Evolutionary conservation across 2,329 filamentous ascomycete genomes (phyloP).

Genomic region (Xylaria sp.): DNA sequence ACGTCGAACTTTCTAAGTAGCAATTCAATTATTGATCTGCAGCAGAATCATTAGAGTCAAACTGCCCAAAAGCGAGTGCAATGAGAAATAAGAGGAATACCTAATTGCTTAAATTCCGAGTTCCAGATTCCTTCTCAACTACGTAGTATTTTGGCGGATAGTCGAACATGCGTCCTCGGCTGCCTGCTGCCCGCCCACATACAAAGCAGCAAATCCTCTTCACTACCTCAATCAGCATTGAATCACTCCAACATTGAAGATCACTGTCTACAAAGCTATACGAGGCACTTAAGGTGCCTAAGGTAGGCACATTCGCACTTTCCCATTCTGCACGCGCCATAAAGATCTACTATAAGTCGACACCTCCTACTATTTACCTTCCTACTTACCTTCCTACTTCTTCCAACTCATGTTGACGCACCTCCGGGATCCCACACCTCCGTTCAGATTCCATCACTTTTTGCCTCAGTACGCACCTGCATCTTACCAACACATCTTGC

Average conservation of each 20-base stretch:
- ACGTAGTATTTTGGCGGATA: neutral
- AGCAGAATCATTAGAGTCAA: neutral
- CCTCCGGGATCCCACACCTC: neutral
- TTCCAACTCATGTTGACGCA: neutral
- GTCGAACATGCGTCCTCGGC: neutral
- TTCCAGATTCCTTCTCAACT: neutral
- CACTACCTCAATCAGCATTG: neutral
- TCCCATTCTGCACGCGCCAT: too few relatives aligned
- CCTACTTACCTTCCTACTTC: neutral
- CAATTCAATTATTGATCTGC: neutral
- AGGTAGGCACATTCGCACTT: neutral
- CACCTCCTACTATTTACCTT: too few relatives aligned
- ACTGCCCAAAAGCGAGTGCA: neutral
- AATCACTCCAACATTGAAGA: neutral
- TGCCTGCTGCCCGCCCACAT: neutral
- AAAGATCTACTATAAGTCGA: neutral
- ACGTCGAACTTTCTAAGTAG: neutral
- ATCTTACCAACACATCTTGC: neutral
- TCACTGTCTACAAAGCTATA: neutral
- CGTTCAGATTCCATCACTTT: neutral
- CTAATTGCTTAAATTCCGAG: neutral
- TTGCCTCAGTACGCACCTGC: neutral
- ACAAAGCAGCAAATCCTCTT: neutral
- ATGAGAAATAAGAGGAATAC: neutral
- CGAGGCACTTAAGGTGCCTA: neutral